Percentiles rank a stretch among this genome's conserved stretches.
Conservation (phyloP, 208 protist species). For the Angomonas deanei region DNA sequence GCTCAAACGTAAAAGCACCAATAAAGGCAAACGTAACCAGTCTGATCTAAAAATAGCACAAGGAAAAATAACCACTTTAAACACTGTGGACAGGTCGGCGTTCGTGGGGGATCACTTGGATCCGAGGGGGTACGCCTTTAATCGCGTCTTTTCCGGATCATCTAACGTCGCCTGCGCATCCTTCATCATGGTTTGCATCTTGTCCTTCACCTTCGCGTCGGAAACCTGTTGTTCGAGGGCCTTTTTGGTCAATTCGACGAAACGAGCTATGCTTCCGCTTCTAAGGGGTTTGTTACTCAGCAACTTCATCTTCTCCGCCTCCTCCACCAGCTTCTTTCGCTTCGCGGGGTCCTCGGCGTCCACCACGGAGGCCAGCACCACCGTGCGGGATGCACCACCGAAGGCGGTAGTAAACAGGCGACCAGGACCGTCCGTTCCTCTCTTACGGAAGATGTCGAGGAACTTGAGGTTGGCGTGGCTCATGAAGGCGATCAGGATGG, state of each 20-base stretch:
- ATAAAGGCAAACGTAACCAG: too few relatives aligned
- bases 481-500: conserved; percentile 29
- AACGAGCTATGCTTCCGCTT: conserved; percentile 28
- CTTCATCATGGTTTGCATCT: conserved; percentile 28
- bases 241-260: conserved; percentile 28
- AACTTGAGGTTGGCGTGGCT: conserved; percentile 22
- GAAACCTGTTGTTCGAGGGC: conserved; percentile 6
- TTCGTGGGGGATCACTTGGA: too few relatives aligned
- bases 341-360: conserved; percentile 7
- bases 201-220: conserved; percentile 5
- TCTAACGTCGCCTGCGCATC: conserved; percentile 25
- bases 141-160: conserved; percentile 9
- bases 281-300: conserved; percentile 24
- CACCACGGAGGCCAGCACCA: conserved; percentile 31
- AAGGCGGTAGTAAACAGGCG: conserved; percentile 49
- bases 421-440: conserved; percentile 13
- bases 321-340: conserved; percentile 3
- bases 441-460: conserved; percentile 20
- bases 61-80: too few relatives aligned
- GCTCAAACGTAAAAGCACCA: too few relatives aligned
- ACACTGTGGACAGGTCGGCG: too few relatives aligned
- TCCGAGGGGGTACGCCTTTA: conserved; percentile 18
- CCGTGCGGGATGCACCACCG: conserved; percentile 47
- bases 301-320: not conserved
- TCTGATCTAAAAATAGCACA: too few relatives aligned